Conservation (phyloP, 2,329 filamentous ascomycete genomes). For the Stachybotrys chlorohalonatus region DNA sequence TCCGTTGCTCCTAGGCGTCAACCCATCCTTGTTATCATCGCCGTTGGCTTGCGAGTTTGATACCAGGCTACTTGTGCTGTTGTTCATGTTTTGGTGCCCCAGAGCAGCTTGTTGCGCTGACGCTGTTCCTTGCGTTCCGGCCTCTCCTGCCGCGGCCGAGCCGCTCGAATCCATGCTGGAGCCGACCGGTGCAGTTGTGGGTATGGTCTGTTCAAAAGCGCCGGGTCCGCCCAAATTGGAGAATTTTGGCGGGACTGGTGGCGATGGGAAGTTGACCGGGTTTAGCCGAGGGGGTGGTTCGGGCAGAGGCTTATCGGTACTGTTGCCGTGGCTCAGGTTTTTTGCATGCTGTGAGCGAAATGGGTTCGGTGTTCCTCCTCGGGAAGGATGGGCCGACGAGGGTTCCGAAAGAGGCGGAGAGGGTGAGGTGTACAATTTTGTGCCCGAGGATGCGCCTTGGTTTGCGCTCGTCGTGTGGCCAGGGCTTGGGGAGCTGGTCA, state of each 20-base stretch:
- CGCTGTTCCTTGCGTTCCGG: not conserved
- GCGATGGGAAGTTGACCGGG: constrained; percentile 11
- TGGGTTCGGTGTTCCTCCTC: constrained; percentile 4
- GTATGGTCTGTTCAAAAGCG: constrained; percentile 6
- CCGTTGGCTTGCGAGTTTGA: not conserved
- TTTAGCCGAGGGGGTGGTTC: constrained; percentile 25
- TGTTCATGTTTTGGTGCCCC: constrained; percentile 26
- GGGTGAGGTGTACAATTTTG: constrained; percentile 4
- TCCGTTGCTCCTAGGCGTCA: constrained; percentile 43
- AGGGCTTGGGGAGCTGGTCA: not conserved
- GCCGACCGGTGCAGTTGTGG: not conserved
- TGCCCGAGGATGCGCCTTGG: constrained; percentile 4
- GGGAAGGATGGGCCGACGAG: not conserved
- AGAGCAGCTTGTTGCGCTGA: not conserved
- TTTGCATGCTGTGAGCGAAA: constrained; percentile 34
- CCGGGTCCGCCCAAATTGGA: constrained; percentile 24
- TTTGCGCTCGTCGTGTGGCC: not conserved
- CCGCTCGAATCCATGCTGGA: constrained; percentile 31
- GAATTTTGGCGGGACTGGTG: not conserved
- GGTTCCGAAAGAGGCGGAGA: constrained; percentile 4
- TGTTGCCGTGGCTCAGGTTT: constrained; percentile 45
- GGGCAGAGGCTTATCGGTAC: constrained; percentile 49
- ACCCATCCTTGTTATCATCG: constrained; percentile 25
- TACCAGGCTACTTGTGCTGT: constrained; percentile 35
- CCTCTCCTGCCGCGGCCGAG: constrained; percentile 22